Evolutionary conservation across 495 filamentous ascomycete species (phyloP), one percentile per base, ranked within the genome.

Genomic region (Monascus purpureus): DNA sequence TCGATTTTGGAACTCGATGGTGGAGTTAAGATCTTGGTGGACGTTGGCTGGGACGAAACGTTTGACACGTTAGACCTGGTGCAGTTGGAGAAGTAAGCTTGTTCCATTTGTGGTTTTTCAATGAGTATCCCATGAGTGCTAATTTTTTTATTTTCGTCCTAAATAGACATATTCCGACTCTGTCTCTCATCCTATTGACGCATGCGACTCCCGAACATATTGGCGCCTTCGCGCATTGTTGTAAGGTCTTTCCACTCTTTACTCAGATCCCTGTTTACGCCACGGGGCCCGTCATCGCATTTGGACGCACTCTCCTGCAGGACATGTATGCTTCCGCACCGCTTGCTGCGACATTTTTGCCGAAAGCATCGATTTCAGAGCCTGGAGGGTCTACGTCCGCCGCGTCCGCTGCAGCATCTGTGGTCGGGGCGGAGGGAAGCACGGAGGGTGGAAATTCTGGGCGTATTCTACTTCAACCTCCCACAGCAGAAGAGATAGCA

Each of bases 1-100:
- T 96, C 92, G 8, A 70, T 99, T 6, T 63, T 99, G 27, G 92
- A 96, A 62, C 75, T 99, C 28, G 90, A 96, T 64, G 87, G 88
- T 27, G 90, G 88, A 20, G 78, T 96, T 53, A 96, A 96, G 53
- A 77, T 96, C 16, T 66, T 96, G 11, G 70, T 96, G 9, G 88
- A 94, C 49, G 83, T 94, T 20, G 90, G 90, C 35, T 99, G 90
- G 90, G 86, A 96, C 48, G 81, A 87, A 49, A 64, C 68, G 12
- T 95, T 99, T 47, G 80, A 92, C 47, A 68, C 72, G 12, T 67
- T 66, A 34, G 77, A 84, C 61, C 66, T 97, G 19, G 74, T 72
- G 41, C 81, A 83, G 56, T 63, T 99, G 35, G 90, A 95, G 57
- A 87, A 82, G 83, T 92, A 67, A 46, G 75, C 36, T 25, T 20